Evolutionary conservation across 305 asterid species (phyloP).

Genomic region (Solanum hybrid): DNA sequence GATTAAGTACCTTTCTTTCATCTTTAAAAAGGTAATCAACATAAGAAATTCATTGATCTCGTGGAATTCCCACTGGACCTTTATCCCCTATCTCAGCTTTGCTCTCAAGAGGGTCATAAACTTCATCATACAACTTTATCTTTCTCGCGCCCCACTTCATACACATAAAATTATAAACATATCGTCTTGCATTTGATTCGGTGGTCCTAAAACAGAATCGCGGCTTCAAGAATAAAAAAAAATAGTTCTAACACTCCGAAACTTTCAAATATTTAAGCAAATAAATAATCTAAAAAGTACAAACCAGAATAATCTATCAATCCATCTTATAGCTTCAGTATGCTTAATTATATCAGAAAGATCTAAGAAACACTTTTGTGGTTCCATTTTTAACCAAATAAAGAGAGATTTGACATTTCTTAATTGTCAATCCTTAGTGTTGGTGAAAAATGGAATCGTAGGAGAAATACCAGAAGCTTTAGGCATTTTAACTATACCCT

Average conservation of each 20-base stretch:
- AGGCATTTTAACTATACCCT: background rate
- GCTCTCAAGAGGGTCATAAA: background rate
- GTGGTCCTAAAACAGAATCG: background rate
- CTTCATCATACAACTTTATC: background rate
- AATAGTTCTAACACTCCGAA: background rate
- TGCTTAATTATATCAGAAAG: too few relatives aligned
- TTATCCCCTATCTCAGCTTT: too few relatives aligned
- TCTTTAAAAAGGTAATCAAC: background rate
- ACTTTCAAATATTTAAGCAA: too few relatives aligned
- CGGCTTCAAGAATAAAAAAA: background rate
- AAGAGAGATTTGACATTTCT: background rate
- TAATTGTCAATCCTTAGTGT: background rate
- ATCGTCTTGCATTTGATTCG: background rate
- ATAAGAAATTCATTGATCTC: too few relatives aligned
- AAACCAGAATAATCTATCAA: too few relatives aligned
- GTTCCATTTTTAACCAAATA: background rate
- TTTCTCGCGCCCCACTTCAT: background rate
- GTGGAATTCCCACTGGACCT: too few relatives aligned
- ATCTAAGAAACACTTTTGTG: background rate
- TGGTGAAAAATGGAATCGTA: background rate
- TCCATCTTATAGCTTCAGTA: too few relatives aligned
- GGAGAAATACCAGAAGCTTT: too few relatives aligned
- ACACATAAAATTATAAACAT: background rate
- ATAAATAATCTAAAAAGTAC: too few relatives aligned
- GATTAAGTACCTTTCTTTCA: too few relatives aligned